These are phyloP conservation scores for Schizophyllum amplum DNA, from an alignment of 1,284 basidiomycete species.

Conservation along the genomic window DNA sequence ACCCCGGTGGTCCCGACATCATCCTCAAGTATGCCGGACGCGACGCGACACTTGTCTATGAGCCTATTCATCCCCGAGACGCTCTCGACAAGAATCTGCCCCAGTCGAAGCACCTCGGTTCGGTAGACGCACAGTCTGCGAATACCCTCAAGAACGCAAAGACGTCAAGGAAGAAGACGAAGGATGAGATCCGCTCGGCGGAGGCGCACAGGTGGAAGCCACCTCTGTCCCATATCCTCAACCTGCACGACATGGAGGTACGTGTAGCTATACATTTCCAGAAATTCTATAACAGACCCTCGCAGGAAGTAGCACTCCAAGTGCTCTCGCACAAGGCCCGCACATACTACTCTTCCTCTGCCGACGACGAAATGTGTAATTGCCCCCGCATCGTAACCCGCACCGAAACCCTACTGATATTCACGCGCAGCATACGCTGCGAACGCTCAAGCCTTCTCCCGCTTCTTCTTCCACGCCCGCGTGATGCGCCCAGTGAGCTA, in stretches of 20 bases:
- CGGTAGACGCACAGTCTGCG: conserved; percentile 48
- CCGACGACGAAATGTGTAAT: conserved; percentile 77
- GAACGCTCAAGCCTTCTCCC: conserved; percentile 68
- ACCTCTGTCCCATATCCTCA: conserved; percentile 60
- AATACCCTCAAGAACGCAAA: conserved; percentile 30
- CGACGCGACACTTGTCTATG: conserved; percentile 69
- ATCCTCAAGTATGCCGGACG: conserved; percentile 75
- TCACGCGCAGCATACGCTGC: conserved; percentile 47
- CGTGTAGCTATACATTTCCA: neutral
- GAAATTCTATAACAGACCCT: neutral
- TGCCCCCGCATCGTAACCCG: conserved; percentile 13
- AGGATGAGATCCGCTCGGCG: conserved; percentile 66
- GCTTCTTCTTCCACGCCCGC: conserved; percentile 78
- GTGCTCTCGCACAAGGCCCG: conserved; percentile 66
- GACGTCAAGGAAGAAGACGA: conserved; percentile 43
- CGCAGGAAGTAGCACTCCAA: conserved; percentile 51
- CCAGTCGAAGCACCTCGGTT: conserved; percentile 62
- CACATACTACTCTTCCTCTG: conserved; percentile 78
- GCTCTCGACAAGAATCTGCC: conserved; percentile 64
- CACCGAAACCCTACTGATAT: conserved; percentile 4
- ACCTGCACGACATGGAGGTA: conserved; percentile 73
- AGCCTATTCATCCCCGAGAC: conserved; percentile 68
- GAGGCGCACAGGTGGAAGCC: conserved; percentile 53
- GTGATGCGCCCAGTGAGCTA: conserved; percentile 65
- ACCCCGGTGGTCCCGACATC: conserved; percentile 75